These are phyloP conservation scores for Fusarium musae DNA, from an alignment of 2,329 filamentous ascomycete genomes.

Conservation along the genomic window DNA sequence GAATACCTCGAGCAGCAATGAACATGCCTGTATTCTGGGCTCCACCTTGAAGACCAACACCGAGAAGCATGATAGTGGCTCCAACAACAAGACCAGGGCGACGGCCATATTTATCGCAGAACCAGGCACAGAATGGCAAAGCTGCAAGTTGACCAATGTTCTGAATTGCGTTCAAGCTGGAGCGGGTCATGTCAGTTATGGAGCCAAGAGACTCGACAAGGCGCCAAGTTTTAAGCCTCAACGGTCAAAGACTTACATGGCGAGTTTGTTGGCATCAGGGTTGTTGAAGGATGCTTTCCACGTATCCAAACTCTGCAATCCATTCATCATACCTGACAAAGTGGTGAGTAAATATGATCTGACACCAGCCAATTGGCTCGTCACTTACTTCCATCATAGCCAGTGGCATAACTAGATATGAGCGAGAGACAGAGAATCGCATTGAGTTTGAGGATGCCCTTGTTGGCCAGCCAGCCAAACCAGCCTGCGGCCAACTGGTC, in stretches of 20 bases:
- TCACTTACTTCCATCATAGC: conserved; percentile 9
- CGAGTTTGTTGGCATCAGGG: conserved; percentile 5
- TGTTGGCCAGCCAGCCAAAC: conserved; percentile 16
- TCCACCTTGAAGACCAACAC: conserved; percentile 15
- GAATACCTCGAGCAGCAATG: conserved; percentile 11
- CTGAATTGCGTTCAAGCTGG: conserved; percentile 9
- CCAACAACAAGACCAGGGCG: neutral
- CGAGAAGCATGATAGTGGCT: conserved; percentile 11
- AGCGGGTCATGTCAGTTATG: neutral
- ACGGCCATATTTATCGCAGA: conserved; percentile 15
- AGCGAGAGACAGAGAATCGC: conserved; percentile 17
- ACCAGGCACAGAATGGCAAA: conserved; percentile 11
- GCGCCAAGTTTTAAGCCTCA: neutral
- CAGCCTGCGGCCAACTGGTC: conserved; percentile 18
- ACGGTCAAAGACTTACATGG: conserved; percentile 3
- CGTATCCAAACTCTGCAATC: conserved; percentile 7
- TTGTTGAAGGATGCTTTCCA: conserved; percentile 15
- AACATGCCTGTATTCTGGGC: conserved; percentile 18
- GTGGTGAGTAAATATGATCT: neutral
- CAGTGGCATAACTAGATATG: conserved; percentile 18
- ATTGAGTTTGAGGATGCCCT: conserved; percentile 19
- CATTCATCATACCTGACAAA: conserved; percentile 8
- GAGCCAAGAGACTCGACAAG: neutral
- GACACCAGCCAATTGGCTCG: too few species aligned
- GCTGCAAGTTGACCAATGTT: conserved; percentile 18